These are phyloP conservation scores for Funneliformis geosporum DNA, from an alignment of 192 early-diverging fungal species.

Conservation along the genomic window DNA sequence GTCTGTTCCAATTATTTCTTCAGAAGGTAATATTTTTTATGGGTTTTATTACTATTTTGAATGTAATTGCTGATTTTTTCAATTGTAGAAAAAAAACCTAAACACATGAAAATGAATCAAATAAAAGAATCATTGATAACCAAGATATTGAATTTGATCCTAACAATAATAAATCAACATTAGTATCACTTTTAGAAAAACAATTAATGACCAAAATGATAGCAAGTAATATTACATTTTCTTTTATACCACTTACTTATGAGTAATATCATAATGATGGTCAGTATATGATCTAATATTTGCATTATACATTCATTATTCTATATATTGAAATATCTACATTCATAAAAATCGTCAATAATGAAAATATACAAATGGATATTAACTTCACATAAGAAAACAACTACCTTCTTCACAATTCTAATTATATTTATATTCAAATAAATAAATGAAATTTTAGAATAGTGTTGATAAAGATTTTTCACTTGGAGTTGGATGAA, in stretches of 20 bases:
- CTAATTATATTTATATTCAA: neutral
- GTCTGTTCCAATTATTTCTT: neutral
- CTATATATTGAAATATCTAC: neutral
- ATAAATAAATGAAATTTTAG: neutral
- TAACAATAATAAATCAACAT: neutral
- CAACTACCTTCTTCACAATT: neutral
- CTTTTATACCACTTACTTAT: too few species aligned
- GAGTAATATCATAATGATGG: too few species aligned
- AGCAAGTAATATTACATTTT: neutral
- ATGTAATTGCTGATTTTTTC: neutral
- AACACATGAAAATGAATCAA: neutral
- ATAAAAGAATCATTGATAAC: neutral
- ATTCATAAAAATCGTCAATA: neutral
- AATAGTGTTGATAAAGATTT: neutral
- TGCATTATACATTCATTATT: neutral
- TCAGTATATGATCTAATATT: too few species aligned
- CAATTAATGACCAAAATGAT: neutral
- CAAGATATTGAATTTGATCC: neutral
- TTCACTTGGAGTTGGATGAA: neutral
- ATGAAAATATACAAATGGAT: neutral
- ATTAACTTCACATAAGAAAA: neutral
- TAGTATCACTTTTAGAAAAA: neutral
- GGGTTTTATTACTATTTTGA: neutral
- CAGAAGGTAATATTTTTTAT: neutral
- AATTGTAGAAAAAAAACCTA: neutral